These are phyloP conservation scores for Teunomyces lycoperdinae DNA, from an alignment of 805 yeast species.

Conservation along the genomic window DNA sequence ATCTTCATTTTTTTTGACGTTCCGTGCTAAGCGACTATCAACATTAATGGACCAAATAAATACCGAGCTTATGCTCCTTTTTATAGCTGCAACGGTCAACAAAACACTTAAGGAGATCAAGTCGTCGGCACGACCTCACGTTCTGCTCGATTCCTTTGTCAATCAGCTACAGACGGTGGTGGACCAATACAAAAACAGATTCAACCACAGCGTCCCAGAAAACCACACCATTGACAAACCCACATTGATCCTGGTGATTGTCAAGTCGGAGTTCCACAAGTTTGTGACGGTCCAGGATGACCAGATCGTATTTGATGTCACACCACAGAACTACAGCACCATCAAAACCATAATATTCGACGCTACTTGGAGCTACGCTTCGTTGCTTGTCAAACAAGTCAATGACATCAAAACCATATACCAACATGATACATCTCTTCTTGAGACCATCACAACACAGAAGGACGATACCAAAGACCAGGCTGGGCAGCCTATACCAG, in stretches of 20 bases:
- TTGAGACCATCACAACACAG: background rate
- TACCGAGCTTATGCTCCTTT: conserved; percentile 8
- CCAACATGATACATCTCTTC: background rate
- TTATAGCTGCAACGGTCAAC: conserved; percentile 12
- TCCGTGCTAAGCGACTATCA: background rate
- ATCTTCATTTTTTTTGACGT: background rate
- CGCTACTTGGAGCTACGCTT: conserved; percentile 17
- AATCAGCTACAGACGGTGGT: conserved; percentile 6
- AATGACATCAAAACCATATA: conserved; percentile 14
- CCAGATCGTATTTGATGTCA: conserved; percentile 18
- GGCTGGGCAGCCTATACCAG: background rate
- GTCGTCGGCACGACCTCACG: background rate
- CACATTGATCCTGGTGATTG: conserved; percentile 9
- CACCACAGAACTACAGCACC: conserved; percentile 14
- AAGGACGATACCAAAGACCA: background rate
- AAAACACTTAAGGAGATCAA: conserved; percentile 5
- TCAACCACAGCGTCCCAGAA: conserved; percentile 1
- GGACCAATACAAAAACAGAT: conserved; percentile 4
- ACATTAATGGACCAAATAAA: conserved; percentile 3
- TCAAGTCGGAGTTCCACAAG: conserved; percentile 15
- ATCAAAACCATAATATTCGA: conserved; percentile 22
- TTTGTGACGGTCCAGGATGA: conserved; percentile 20
- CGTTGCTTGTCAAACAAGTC: conserved; percentile 18
- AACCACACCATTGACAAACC: conserved; percentile 7
- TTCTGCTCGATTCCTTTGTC: conserved; percentile 7